Conservation (phyloP, 208 protist species). For the Acanthamoeba culbertsoni region DNA sequence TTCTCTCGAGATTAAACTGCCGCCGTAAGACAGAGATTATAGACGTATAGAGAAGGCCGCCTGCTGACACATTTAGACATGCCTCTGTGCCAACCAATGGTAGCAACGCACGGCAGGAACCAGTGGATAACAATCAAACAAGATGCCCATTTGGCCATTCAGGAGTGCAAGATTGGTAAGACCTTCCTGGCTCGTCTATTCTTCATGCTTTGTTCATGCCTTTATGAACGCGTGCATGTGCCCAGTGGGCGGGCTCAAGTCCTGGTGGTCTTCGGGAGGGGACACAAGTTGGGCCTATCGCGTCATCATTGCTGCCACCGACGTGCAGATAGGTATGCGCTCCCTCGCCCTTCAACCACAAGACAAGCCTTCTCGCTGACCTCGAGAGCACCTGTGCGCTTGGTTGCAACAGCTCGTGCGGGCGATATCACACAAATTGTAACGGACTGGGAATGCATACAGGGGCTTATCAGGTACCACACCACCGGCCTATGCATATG, state of each 20-base stretch:
- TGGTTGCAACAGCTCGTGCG: background rate
- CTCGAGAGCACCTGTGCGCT: background rate
- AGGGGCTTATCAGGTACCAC: background rate
- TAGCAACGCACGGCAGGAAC: background rate
- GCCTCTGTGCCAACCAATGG: background rate
- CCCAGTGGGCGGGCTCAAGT: background rate
- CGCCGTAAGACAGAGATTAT: background rate
- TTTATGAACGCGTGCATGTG: background rate
- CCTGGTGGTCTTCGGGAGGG: background rate
- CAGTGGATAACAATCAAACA: background rate
- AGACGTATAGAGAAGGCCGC: background rate
- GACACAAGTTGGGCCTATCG: background rate
- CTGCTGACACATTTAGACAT: background rate
- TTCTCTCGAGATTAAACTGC: background rate
- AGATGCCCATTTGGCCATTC: background rate
- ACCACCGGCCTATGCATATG: background rate
- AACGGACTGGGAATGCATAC: background rate
- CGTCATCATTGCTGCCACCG: background rate
- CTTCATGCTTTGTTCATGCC: background rate
- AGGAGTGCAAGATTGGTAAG: background rate
- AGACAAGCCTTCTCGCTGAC: background rate
- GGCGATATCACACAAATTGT: slow-evolving; percentile 10
- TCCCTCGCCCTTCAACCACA: background rate
- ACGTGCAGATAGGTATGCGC: background rate
- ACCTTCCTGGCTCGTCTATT: background rate